Percentiles rank a stretch among this genome's conserved stretches.
Evolutionary conservation across 768 basidiomycete species (phyloP).

Genomic region (Daedaleopsis sinensis): DNA sequence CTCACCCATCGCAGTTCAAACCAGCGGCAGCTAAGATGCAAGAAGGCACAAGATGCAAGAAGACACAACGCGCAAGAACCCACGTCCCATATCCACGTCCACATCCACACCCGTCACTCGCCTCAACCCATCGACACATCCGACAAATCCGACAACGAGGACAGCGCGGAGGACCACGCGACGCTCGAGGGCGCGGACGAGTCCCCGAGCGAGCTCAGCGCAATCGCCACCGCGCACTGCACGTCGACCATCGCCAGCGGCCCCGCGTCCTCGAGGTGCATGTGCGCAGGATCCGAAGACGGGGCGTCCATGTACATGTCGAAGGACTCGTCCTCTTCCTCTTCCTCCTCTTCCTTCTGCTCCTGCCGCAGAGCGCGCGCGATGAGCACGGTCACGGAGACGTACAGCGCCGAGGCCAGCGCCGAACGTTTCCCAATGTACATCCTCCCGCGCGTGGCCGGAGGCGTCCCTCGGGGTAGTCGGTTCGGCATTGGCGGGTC

Average conservation of each 20-base stretch:
- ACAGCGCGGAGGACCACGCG: too few relatives aligned
- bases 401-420: constrained; percentile 3
- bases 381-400: constrained; percentile 5
- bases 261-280: neutral
- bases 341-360: neutral
- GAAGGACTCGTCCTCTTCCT: neutral
- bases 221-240: constrained; percentile 16
- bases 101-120: too few relatives aligned
- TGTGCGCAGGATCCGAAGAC: constrained; percentile 6
- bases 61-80: too few relatives aligned
- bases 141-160: too few relatives aligned
- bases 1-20: too few relatives aligned
- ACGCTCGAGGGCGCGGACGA: too few relatives aligned
- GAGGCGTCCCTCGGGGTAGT: neutral
- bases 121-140: too few relatives aligned
- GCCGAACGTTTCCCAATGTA: constrained; percentile 13
- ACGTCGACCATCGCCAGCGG: constrained; percentile 4
- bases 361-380: neutral
- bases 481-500: neutral
- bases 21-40: too few relatives aligned
- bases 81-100: too few relatives aligned
- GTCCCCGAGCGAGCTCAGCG: constrained; percentile 4
- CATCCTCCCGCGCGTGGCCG: neutral
- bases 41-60: too few relatives aligned
- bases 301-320: neutral